A percentile compares a stretch with the other conserved stretches of the same genome.
phyloP scores from a whole-genome alignment of 2,329 filamentous ascomycete species.

The Pseudocercospora fuligena region DNA sequence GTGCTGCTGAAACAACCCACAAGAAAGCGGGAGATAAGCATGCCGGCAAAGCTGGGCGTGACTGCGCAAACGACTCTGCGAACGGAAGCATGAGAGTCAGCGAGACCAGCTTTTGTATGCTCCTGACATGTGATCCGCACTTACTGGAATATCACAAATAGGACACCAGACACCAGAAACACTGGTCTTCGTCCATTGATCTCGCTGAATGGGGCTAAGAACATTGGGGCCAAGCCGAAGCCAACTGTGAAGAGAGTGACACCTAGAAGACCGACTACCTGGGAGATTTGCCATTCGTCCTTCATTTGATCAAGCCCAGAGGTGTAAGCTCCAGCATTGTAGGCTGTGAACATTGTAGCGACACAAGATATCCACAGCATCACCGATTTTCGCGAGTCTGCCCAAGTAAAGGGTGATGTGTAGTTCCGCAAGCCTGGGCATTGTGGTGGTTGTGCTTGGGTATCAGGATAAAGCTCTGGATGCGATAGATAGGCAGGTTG shows the following conservation, averaged over 20 bases:
- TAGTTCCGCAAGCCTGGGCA: conserved; percentile 70
- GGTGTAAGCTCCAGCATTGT: conserved; percentile 79
- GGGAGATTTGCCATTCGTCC: conserved; percentile 66
- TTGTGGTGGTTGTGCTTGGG: conserved; percentile 52
- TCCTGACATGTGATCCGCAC: background rate
- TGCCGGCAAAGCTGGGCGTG: conserved; percentile 70
- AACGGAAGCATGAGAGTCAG: background rate
- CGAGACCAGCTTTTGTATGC: background rate
- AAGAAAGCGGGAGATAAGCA: conserved; percentile 77
- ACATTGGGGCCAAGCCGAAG: conserved; percentile 84
- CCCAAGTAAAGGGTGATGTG: conserved; percentile 74
- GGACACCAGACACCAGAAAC: conserved; percentile 72
- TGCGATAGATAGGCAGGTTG: conserved; percentile 45
- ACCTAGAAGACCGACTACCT: conserved; percentile 70
- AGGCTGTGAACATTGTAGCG: conserved; percentile 75
- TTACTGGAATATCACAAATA: conserved; percentile 71
- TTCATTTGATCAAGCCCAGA: conserved; percentile 70
- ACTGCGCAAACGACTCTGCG: conserved; percentile 67
- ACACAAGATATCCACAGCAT: conserved; percentile 75
- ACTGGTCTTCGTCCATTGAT: conserved; percentile 85
- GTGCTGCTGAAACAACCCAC: conserved; percentile 76
- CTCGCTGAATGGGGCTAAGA: conserved; percentile 79
- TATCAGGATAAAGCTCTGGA: conserved; percentile 27
- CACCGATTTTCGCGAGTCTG: conserved; percentile 68
- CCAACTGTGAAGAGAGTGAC: conserved; percentile 83